Conservation (phyloP, 768 basidiomycete genomes). For the Rhodotorula taiwanensis region DNA sequence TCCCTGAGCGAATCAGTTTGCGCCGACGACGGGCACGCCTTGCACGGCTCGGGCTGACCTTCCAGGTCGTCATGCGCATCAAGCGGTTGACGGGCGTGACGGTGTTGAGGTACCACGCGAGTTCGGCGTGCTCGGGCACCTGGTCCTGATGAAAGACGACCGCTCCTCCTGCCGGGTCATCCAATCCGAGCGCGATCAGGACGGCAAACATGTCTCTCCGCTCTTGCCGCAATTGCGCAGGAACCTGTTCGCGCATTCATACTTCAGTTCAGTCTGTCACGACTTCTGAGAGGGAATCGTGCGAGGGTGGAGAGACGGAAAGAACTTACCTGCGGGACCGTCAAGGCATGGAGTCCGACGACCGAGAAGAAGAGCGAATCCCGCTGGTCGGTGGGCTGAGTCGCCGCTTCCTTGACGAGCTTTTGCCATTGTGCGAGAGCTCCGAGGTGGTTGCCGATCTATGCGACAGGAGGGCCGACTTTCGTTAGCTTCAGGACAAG, state of each 20-base stretch:
- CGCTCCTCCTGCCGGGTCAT: constrained; percentile 57
- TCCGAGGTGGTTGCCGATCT: constrained; percentile 93
- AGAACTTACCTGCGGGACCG: constrained; percentile 78
- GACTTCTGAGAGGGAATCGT: not conserved
- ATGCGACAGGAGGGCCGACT: too few species aligned
- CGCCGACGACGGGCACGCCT: not conserved
- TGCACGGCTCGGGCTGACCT: constrained; percentile 50
- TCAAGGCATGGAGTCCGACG: constrained; percentile 91
- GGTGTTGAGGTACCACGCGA: constrained; percentile 85
- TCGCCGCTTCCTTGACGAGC: constrained; percentile 53
- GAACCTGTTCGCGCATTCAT: too few species aligned
- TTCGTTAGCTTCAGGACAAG: too few species aligned
- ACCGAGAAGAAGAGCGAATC: constrained; percentile 74
- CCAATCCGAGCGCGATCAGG: constrained; percentile 75
- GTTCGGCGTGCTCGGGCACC: constrained; percentile 73
- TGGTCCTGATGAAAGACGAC: constrained; percentile 79
- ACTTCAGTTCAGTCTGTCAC: too few species aligned
- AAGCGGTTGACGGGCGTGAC: constrained; percentile 74
- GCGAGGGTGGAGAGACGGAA: not conserved
- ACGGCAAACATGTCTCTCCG: constrained; percentile 72
- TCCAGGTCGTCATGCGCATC: constrained; percentile 93
- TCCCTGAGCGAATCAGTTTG: too few species aligned
- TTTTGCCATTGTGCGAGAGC: constrained; percentile 83
- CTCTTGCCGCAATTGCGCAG: constrained; percentile 43
- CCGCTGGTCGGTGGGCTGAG: constrained; percentile 49